Conservation (phyloP, 768 basidiomycete genomes). For the Leccinum variicolor region DNA sequence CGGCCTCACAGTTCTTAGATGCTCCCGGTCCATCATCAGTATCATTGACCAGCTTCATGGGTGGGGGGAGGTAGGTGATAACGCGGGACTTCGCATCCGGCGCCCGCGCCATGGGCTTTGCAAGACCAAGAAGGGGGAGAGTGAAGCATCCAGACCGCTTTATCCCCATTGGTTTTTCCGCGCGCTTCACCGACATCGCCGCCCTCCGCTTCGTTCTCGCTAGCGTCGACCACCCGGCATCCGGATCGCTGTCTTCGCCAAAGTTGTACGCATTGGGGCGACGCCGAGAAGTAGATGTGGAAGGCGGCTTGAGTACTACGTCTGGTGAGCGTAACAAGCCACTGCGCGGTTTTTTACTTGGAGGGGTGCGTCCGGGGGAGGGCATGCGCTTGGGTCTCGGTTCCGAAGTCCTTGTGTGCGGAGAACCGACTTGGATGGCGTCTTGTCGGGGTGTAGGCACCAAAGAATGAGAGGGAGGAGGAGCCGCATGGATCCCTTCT, state of each 20-base stretch:
- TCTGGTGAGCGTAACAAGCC: not conserved
- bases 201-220: conserved; percentile 2
- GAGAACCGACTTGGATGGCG: not conserved
- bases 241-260: conserved; percentile 18
- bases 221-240: conserved; percentile 20
- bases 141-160: conserved; percentile 21
- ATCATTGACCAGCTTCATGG: not conserved
- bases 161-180: not conserved
- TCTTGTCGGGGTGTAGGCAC: not conserved
- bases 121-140: conserved; percentile 15
- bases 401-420: conserved; percentile 9
- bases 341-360: not conserved
- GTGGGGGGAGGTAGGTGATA: conserved; percentile 30
- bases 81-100: conserved; percentile 16
- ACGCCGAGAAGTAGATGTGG: not conserved
- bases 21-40: not conserved
- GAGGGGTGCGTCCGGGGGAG: conserved; percentile 3
- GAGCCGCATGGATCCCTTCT: not conserved
- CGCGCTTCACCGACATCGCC: not conserved
- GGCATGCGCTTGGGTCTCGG: conserved; percentile 2
- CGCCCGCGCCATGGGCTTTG: not conserved
- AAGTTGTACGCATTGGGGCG: conserved; percentile 18
- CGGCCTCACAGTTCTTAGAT: not conserved
- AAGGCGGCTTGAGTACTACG: not conserved
- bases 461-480: not conserved